Evolutionary conservation across 176 grass and related monocot species (phyloP), one percentile per base, ranked within the genome.

Genomic region (Aegilops longissima): DNA sequence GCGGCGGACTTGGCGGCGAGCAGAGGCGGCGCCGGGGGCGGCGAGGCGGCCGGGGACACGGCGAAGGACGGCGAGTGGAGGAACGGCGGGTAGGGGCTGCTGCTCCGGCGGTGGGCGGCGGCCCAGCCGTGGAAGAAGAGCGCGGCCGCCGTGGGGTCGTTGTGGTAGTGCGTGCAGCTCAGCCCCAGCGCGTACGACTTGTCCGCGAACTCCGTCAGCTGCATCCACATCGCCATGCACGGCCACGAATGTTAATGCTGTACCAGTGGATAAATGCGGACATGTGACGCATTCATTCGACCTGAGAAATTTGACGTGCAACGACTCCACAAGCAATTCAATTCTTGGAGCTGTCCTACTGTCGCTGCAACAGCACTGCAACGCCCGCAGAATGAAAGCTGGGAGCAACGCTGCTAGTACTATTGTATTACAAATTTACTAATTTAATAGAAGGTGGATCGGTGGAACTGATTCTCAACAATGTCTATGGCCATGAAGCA

Each of bases 171-270:
- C 7, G 90, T 83, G 86, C 88, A 94, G 92, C 91, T 95, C 42
- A 98, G 78, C 10, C 92, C 96, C 35, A 97, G 78, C 59, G 89
- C 89, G 82, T 82, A 84, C 52, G 93, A 90, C 33, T 93, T 94
- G 82, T 97, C 95, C 9, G 86, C 65, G 78, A 98, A 98, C 80
- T 93, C 91, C 33, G 93, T 98, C 67, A 95, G 83, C 95, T 97
- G 88, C 61, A 82, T 3, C n/a, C 20, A 45, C 69, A 68, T 42
- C 2, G 34, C 18, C 34, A 27, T 64, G 35, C 78, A 45, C 36
- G 27, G 39, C 56, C 56, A 59, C 56, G 18, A 59, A 21, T 21
- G 56, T 59, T 59, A 59, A 59, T 59, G 78, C 25, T 18, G 18
- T 31, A 70, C 34, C 18, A 12, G 74, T 77, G 45, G 29, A 3